These are phyloP conservation scores for Heliosperma pusillum DNA, from an alignment of 148 eudicot species.

Conservation along the genomic window DNA sequence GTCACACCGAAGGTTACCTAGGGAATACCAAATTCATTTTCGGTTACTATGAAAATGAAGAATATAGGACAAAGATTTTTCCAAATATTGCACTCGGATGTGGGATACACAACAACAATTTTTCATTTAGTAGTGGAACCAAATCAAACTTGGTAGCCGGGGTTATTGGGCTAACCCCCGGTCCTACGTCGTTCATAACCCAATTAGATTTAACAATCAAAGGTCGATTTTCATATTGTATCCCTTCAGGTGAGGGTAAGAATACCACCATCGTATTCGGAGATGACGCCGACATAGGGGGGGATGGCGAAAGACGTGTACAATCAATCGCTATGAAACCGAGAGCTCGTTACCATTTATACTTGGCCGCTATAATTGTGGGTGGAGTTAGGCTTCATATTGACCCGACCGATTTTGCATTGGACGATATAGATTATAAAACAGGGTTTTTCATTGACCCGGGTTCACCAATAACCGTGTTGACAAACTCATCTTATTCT, in stretches of 20 bases:
- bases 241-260: neutral
- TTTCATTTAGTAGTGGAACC: neutral
- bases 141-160: constrained; percentile 7
- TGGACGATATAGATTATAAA: neutral
- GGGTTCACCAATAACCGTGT: neutral
- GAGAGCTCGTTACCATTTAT: neutral
- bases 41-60: too few relatives aligned
- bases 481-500: neutral
- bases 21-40: constrained; percentile 13
- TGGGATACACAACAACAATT: neutral
- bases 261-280: neutral
- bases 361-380: neutral
- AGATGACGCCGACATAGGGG: neutral
- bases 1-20: neutral
- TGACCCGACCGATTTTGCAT: neutral
- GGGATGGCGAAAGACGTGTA: neutral
- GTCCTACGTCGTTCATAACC: constrained; percentile 14
- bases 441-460: constrained; percentile 12
- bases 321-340: neutral
- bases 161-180: constrained; percentile 3
- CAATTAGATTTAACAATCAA: constrained; percentile 14
- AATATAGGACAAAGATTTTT: neutral
- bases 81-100: constrained; percentile 12
- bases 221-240: constrained; percentile 14
- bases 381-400: neutral